phyloP scores from a whole-genome alignment of 179 eudicot genomes.

The Drosera spatulata region DNA sequence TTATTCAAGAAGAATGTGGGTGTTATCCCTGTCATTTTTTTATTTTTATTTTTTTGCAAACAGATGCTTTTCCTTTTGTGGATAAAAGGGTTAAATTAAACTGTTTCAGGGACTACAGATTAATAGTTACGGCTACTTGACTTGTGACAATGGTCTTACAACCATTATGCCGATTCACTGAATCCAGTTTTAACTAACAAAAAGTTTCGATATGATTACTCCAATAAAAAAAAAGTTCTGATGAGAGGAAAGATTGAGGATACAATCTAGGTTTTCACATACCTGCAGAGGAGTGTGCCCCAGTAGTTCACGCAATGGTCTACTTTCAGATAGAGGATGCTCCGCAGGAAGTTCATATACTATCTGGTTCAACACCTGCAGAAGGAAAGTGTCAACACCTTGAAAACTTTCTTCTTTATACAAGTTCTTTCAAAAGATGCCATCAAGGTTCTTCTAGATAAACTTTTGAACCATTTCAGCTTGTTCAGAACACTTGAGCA shows the following conservation, averaged over 20 bases:
- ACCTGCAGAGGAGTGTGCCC: constrained; percentile 98
- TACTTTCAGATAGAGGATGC: constrained; percentile 91
- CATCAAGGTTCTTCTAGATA: too few species aligned
- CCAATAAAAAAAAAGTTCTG: not conserved
- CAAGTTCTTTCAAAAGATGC: too few species aligned
- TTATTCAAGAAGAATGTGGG: not conserved
- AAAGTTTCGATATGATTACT: not conserved
- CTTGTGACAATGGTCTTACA: not conserved
- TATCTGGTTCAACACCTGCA: constrained; percentile 87
- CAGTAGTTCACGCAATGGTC: constrained; percentile 83
- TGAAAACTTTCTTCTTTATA: too few species aligned
- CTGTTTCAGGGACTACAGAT: too few species aligned
- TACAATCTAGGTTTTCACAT: constrained; percentile 2
- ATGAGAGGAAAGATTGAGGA: not conserved
- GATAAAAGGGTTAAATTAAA: too few species aligned
- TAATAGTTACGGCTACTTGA: too few species aligned
- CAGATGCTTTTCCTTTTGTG: not conserved
- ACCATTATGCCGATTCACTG: not conserved
- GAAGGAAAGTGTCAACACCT: not conserved
- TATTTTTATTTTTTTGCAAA: not conserved
- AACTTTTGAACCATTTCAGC: not conserved
- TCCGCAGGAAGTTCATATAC: constrained; percentile 86
- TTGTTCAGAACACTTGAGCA: not conserved
- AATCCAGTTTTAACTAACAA: too few species aligned
- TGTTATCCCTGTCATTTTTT: too few species aligned